Evolutionary conservation across 495 filamentous ascomycete genomes (phyloP), one percentile per base, ranked within the genome.

Genomic region (Talaromyces stipitatus): DNA sequence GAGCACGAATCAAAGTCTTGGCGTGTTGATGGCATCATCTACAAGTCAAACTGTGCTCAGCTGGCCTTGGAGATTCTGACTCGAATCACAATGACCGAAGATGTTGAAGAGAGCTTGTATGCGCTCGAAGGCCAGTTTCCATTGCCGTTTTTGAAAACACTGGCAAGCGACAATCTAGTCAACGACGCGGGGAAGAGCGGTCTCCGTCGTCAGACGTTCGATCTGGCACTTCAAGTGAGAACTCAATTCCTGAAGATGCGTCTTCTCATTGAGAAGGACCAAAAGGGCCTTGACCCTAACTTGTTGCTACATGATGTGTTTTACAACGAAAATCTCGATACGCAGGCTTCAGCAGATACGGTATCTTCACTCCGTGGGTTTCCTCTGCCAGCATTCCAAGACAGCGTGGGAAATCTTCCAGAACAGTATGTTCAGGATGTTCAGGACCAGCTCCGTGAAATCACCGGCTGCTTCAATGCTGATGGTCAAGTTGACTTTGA

Each of bases 41-140:
- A 75, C 41, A 62, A 64, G 29, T 70, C 69, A 22, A 78, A 78
- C 52, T 76, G 72, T 59, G 71, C 74, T 11, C 63, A 62, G 3
- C 59, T 78, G 52, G 68, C 70, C 1, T 38, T 65, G 0, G 64
- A 72, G 22, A 60, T 73, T 16, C 66, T 77, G 14, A 53, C 69
- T 18, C 61, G 63, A 0, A 61, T 26, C 20, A 50, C 48, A 1
- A 65, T 58, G 3, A 58, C 64, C 1, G 43, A 57, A 1, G 55
- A 63, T 2, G 60, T 56, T 7, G 58, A 51, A 11, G 51, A 67
- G 7, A 58, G 64, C 9, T 66, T 78, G 14, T 50, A 57, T n/a
- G 52, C 60, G 16, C 58, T 75, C 1, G 67, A 77, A 18, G 54
- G 14, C 1, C 47, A 59, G 9, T 78, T 73, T 51, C 74, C 74